A percentile compares a stretch with the other conserved stretches of the same genome.
phyloP scores from a whole-genome alignment of 345 rosid genomes.

The Aethionema arabicum region DNA sequence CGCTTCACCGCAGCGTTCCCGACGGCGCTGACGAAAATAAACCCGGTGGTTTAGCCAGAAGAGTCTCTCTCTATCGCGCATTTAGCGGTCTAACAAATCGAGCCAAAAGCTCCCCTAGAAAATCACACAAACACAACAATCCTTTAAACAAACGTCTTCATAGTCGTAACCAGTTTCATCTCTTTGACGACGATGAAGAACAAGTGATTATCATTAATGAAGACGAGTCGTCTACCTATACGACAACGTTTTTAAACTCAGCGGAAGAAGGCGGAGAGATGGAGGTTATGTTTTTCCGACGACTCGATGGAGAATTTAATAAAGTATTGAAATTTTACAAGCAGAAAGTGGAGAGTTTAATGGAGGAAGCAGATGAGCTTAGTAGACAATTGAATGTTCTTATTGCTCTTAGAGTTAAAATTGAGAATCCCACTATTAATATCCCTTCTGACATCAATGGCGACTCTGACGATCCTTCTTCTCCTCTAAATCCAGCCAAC shows the following conservation, averaged over 20 bases:
- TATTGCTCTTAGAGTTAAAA: constrained; percentile 68
- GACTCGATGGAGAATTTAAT: constrained; percentile 70
- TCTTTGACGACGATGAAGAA: constrained; percentile 48
- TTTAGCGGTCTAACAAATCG: constrained; percentile 67
- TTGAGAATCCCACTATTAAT: constrained; percentile 46
- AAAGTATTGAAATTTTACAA: constrained; percentile 57
- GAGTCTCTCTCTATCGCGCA: constrained; percentile 53
- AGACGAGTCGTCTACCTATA: constrained; percentile 19
- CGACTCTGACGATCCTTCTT: constrained; percentile 17
- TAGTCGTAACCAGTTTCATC: constrained; percentile 9
- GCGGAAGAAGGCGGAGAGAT: constrained; percentile 56
- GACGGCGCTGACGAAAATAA: neutral
- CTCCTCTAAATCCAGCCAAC: constrained; percentile 32
- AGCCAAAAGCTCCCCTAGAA: constrained; percentile 34
- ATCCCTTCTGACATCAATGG: constrained; percentile 25
- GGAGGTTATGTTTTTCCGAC: constrained; percentile 54
- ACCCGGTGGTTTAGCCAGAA: constrained; percentile 22
- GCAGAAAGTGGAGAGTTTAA: constrained; percentile 48
- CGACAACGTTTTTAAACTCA: constrained; percentile 54
- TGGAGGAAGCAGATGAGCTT: constrained; percentile 66
- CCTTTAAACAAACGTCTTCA: constrained; percentile 27
- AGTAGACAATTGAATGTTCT: constrained; percentile 74
- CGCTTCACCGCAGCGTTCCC: neutral
- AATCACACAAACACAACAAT: constrained; percentile 23
- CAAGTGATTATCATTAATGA: constrained; percentile 53